Conservation (phyloP, 495 filamentous ascomycete species). For the Hypoxylon trugodes region DNA sequence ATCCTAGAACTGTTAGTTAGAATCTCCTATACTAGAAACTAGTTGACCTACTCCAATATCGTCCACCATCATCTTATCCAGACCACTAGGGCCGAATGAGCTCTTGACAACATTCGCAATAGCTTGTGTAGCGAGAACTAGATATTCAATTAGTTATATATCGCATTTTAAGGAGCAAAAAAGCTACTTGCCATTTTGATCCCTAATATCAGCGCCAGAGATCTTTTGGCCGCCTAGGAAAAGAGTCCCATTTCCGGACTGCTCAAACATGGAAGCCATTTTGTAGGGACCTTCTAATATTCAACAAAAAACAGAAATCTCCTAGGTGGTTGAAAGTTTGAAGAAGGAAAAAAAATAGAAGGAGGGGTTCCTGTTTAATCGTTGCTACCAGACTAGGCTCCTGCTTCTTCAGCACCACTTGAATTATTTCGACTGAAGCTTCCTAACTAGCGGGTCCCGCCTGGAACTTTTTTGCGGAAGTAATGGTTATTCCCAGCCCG, state of each 20-base stretch:
- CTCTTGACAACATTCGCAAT: constrained; percentile 99
- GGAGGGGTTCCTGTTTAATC: neutral
- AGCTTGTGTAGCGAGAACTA: constrained; percentile 93
- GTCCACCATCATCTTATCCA: constrained; percentile 99
- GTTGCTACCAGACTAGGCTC: constrained; percentile 31
- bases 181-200: constrained; percentile 82
- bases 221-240: constrained; percentile 96
- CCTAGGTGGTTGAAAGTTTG: neutral
- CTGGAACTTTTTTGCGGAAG: constrained; percentile 46
- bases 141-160: constrained; percentile 17
- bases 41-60: constrained; percentile 83
- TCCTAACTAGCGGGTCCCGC: constrained; percentile 9
- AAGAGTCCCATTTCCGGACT: constrained; percentile 85
- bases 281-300: neutral
- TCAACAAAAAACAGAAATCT: neutral
- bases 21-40: neutral
- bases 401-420: constrained; percentile 35
- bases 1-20: constrained; percentile 65
- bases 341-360: no score
- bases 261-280: constrained; percentile 92
- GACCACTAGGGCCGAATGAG: constrained; percentile 94
- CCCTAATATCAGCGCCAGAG: constrained; percentile 91
- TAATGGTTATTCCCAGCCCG: constrained; percentile 36
- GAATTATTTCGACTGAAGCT: constrained; percentile 36
- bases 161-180: neutral